Evolutionary conservation across 1,284 basidiomycete species (phyloP).

Genomic region (Mycena citricolor): DNA sequence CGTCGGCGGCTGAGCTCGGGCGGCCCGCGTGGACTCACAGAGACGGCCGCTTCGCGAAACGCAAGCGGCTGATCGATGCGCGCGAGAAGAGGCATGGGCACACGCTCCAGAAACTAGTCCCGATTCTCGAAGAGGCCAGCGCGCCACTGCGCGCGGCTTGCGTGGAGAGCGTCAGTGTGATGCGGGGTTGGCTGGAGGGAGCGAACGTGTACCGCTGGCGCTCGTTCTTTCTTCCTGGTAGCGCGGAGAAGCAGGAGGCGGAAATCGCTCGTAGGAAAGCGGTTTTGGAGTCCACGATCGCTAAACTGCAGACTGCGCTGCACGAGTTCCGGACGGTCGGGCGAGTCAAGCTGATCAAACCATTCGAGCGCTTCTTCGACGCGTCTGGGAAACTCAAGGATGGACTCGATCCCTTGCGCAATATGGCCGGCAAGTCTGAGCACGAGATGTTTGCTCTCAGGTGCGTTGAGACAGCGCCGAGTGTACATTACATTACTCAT

Average conservation of each 20-base stretch:
- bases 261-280: slow-evolving; percentile 29
- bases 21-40: neutral
- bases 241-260: slow-evolving; percentile 10
- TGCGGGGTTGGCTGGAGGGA: too few relatives aligned
- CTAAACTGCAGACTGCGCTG: slow-evolving; percentile 28
- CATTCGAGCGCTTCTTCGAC: slow-evolving; percentile 39
- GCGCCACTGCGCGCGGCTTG: slow-evolving; percentile 32
- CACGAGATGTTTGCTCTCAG: slow-evolving; percentile 36
- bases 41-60: slow-evolving; percentile 28
- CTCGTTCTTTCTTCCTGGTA: slow-evolving; percentile 28
- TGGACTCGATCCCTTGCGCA: too few relatives aligned
- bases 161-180: too few relatives aligned
- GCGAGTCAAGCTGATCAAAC: slow-evolving; percentile 33
- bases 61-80: slow-evolving; percentile 29
- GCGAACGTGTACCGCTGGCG: too few relatives aligned
- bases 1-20: neutral
- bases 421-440: slow-evolving; percentile 16
- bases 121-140: slow-evolving; percentile 35
- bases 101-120: slow-evolving; percentile 38
- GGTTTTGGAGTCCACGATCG: slow-evolving; percentile 23
- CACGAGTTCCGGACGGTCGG: slow-evolving; percentile 32
- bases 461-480: slow-evolving; percentile 22
- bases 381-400: slow-evolving; percentile 30
- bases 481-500: neutral
- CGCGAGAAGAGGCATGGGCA: slow-evolving; percentile 36